Evolutionary conservation across 2,329 filamentous ascomycete species (phyloP).

Genomic region (Elsinoe arachidis): DNA sequence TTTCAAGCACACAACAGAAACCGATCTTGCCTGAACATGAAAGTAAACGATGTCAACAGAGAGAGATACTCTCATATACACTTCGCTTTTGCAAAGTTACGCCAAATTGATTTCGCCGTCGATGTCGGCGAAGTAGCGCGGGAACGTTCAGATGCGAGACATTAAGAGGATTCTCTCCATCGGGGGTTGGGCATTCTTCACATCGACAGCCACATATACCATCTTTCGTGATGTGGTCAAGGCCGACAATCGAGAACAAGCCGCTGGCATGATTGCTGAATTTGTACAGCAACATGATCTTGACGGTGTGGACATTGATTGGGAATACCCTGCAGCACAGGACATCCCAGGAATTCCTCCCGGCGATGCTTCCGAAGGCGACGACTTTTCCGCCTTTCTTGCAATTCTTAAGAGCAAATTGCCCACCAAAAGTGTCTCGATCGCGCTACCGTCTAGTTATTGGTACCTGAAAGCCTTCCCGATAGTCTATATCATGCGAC

Average conservation of each 20-base stretch:
- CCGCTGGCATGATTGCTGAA: constrained; percentile 22
- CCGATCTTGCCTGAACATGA: constrained; percentile 27
- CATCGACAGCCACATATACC: constrained; percentile 28
- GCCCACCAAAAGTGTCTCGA: constrained; percentile 18
- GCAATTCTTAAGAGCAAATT: not conserved
- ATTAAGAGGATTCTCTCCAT: constrained; percentile 34
- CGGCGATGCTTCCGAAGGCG: not conserved
- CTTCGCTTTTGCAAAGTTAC: constrained; percentile 31
- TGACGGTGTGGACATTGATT: constrained; percentile 35
- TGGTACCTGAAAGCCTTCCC: constrained; percentile 24
- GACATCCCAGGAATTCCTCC: constrained; percentile 23
- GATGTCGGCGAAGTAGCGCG: not conserved
- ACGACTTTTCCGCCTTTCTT: not conserved
- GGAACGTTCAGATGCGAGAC: constrained; percentile 24
- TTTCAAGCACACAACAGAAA: constrained; percentile 27
- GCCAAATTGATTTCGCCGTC: constrained; percentile 24
- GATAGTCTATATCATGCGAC: constrained; percentile 18
- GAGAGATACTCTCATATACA: constrained; percentile 20
- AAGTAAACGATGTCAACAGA: constrained; percentile 17
- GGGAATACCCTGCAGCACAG: constrained; percentile 32
- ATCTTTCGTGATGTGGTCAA: constrained; percentile 32
- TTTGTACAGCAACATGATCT: constrained; percentile 71
- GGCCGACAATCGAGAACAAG: constrained; percentile 29
- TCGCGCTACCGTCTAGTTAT: constrained; percentile 23
- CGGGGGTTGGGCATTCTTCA: constrained; percentile 38